Base-by-base conservation (phyloP, 257 asterid species). In the Coffea eugenioides region DNA sequence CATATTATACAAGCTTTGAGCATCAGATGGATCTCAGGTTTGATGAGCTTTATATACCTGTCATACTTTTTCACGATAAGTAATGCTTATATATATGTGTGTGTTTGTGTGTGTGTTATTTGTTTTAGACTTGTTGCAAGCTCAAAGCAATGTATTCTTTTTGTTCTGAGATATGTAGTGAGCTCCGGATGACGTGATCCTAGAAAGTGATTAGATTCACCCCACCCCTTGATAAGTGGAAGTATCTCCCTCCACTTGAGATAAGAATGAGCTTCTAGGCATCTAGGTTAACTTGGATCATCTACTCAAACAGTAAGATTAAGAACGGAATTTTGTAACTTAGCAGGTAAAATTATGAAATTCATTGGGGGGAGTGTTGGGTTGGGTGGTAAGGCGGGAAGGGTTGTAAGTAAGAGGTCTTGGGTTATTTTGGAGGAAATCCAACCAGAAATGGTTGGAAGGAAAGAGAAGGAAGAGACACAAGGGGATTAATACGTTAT, bases 21-120 rank as follows among this genome's bases (percentile, higher is more conserved):
- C 18, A 75, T 76, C 80, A 86, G 67, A 85, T 92, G 97, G 97
- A 84, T 92, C 83, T 86, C 99, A 92, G 99, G 99, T 95, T 80
- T 67, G 92, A 75, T 62, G 43, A 56, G 64, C 31, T 75, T 69
- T 8, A 27, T 69, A 14, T 52, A 14, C 64, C 77, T 25, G 75
- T 12, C 68, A 23, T 66, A 14, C 31, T 73, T 25, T 69, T 48
- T 66, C 34, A 46, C 74, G 18, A 51, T 72, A 16, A 27, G 31
- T 34, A 45, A 25, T 65, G 31, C 5, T 39, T 39, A 39, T 39
- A 3, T 39, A 39, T 39, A 39, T 31, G 34, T 31, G 34, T 31
- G 34, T 31, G 31, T 31, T 0, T 31, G 34, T 31, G 34, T 31
- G 34, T 31, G 34, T 39, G 43, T 3, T 39, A 39, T 39, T 39